Evolutionary conservation across 2,329 filamentous ascomycete species (phyloP), one percentile per base, ranked within the genome.

Genomic region (Penicillium occitanis): DNA sequence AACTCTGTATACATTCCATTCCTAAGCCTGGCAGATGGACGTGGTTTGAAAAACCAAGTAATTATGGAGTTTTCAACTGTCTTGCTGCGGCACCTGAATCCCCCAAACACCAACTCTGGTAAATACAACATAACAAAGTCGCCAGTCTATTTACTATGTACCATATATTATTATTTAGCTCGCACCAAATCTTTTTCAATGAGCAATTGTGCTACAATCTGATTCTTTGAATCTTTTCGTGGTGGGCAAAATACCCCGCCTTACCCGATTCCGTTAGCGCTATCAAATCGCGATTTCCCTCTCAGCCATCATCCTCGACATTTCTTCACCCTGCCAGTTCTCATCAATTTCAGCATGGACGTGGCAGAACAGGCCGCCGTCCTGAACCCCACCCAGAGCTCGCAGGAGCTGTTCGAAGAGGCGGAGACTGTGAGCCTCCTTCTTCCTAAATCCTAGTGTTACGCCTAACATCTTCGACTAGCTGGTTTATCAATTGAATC

Each of bases 401-500:
- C 68, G 57, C 73, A 72, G 60, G 55, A 65, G 57, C 71, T 76
- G 68, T 67, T 75, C 14, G 69, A 69, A 65, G 73, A 76, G 70
- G 73, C 75, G 33, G 73, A 71, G 62, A 66, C 65, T 28, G 74
- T 77, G 61, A 66, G 72, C 70, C 14, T 25, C 17, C 5, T 11
- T 37, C 14, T 11, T 11, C 66, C 51, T 61, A 22, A 22, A 7
- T 11, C 13, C 42, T 13, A 19, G 46, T 30, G 28, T 33, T 1
- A 17, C 5, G 33, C 35, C 61, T 63, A 48, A 67, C 67, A 30
- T 70, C 35, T 71, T 62, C 59, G 14, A 14, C 22, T 64, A 81
- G 79, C 75, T 81, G 66, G 77, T 81, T 30, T 73, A 74, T 61
- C 73, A 76, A 64, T 72, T 82, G 37, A 80, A 80, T 70, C 71